Percentiles rank a stretch among this genome's conserved stretches.
These are phyloP conservation scores for Aspergillus hancockii DNA, from an alignment of 495 filamentous ascomycete species.

Conservation along the genomic window DNA sequence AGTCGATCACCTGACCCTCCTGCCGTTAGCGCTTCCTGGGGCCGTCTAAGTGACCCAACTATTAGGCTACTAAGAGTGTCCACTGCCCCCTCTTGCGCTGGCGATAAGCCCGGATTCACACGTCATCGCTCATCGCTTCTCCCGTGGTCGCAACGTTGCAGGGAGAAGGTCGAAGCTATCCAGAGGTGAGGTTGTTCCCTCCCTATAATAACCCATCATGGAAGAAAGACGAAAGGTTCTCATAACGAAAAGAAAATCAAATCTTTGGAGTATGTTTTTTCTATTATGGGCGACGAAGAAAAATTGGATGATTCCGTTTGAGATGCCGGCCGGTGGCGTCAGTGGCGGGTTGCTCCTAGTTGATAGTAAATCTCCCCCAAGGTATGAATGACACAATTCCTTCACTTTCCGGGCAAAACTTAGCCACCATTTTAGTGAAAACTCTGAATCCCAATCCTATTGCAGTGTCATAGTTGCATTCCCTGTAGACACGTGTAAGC, in stretches of 20 bases:
- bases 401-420: background rate
- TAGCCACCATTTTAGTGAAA: background rate
- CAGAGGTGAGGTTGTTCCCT: background rate
- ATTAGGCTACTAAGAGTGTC: slow-evolving; percentile 9
- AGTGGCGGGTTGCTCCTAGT: slow-evolving; percentile 22
- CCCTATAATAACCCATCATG: background rate
- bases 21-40: slow-evolving; percentile 6
- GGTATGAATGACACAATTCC: background rate
- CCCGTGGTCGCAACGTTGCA: background rate
- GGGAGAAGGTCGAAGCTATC: background rate
- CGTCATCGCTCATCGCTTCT: slow-evolving; percentile 22
- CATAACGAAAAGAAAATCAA: background rate
- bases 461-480: background rate
- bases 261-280: background rate
- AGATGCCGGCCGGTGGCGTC: slow-evolving; percentile 29
- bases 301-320: slow-evolving; percentile 1
- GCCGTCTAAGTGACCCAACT: slow-evolving; percentile 12
- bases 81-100: slow-evolving; percentile 11
- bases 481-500: background rate
- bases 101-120: slow-evolving; percentile 20
- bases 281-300: slow-evolving; percentile 1
- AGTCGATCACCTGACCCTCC: slow-evolving; percentile 29
- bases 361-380: slow-evolving; percentile 2
- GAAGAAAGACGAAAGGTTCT: background rate
- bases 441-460: background rate